These are phyloP conservation scores for Aspergillus bridgeri DNA, from an alignment of 495 filamentous ascomycete species.

Conservation along the genomic window DNA sequence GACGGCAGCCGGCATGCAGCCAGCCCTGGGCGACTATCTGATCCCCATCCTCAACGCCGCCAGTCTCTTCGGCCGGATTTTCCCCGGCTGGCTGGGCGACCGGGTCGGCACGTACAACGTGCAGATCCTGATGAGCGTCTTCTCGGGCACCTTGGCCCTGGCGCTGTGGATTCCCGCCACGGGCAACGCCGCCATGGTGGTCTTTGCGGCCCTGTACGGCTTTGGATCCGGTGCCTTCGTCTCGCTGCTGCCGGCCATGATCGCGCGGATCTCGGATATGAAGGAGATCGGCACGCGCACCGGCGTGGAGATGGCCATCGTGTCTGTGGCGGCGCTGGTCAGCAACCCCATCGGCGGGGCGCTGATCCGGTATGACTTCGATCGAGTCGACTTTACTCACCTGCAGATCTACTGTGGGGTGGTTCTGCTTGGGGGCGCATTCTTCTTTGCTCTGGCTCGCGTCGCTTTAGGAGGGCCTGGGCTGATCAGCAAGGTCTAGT, in stretches of 20 bases:
- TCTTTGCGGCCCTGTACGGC: conserved; percentile 1
- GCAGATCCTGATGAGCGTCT: neutral
- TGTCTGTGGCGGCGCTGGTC: neutral
- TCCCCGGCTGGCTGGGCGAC: neutral
- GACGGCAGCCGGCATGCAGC: conserved; percentile 55
- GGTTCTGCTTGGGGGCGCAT: neutral
- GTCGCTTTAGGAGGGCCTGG: no score
- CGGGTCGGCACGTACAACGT: neutral
- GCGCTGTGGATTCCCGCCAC: neutral
- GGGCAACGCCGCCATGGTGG: neutral
- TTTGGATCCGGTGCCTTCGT: neutral
- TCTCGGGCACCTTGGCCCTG: neutral
- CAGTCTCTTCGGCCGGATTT: conserved; percentile 35
- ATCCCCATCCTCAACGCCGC: conserved; percentile 69
- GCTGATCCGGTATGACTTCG: neutral
- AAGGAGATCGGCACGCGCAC: neutral
- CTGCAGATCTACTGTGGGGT: conserved; percentile 1
- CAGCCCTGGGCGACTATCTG: conserved; percentile 57
- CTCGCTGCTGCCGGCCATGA: neutral
- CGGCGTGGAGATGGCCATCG: neutral
- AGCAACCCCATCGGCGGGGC: conserved; percentile 2
- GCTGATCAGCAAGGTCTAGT: no score
- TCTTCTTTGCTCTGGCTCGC: no score
- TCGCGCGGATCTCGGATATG: neutral
- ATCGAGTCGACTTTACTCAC: conserved; percentile 13